Base-by-base conservation (phyloP, 176 grass and related monocot species). In the Rhynchospora breviuscula region DNA sequence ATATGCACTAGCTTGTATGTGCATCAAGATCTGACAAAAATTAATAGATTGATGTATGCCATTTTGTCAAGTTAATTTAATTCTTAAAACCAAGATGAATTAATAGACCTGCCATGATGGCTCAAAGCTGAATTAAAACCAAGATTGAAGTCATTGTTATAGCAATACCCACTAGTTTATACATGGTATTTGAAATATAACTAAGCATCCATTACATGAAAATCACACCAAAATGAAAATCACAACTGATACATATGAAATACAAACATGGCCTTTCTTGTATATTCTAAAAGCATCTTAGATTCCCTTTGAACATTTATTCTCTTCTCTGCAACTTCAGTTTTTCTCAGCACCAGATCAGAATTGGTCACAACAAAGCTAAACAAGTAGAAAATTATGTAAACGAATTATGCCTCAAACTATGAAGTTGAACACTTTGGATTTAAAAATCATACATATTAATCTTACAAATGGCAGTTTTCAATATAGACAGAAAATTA, bases 261-360 rank as follows among this genome's bases (percentile, higher is more conserved):
- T n/a, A n/a, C n/a, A n/a, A n/a, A n/a, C n/a, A 99, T 99, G 88
- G 93, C 96, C 81, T 95, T 99, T 79, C 96, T 86, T 12, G 96
- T 99, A 73, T 93, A 95, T 84, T 99, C 96, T 52, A 99, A 89
- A 85, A 99, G 96, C 60, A 88, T 88, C 83, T 99, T 95, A 51
- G 96, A 99, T 75, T 99, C 96, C 67, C 93, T 99, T 86, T 90
- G 93, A 59, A 99, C 91, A 87, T 93, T 95, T 26, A 92, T 88
- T 81, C 89, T 99, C 85, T 91, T 99, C 70, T 99, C 93, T 72
- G 89, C 96, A 83, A 95, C 91, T 80, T 99, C 93, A 70, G 91
- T 89, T 77, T 92, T 93, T 87, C 93, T 95, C 85, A 99, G 62
- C 6, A 91, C 92, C 60, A 99, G 79, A 81, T 95, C 93, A 17